phyloP scores from a whole-genome alignment of 2,329 filamentous ascomycete genomes.

The Pyrenophora graminea region DNA sequence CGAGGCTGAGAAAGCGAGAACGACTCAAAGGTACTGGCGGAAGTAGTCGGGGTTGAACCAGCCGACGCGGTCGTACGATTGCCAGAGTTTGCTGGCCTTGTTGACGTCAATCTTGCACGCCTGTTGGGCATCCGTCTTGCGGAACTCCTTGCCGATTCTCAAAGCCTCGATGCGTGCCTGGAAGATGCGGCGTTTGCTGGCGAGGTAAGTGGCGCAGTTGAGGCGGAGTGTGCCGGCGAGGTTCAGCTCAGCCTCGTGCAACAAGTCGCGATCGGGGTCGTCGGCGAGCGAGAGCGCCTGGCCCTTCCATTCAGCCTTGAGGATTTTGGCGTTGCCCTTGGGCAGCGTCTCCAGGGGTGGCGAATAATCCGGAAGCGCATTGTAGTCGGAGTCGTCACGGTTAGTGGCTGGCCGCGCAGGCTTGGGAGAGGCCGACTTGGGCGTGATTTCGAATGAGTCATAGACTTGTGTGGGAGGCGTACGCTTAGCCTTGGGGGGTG shows the following conservation, averaged over 20 bases:
- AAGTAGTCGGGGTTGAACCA: slow-evolving; percentile 70
- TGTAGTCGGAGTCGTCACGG: slow-evolving; percentile 82
- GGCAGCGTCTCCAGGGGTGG: slow-evolving; percentile 71
- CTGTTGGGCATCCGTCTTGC: slow-evolving; percentile 93
- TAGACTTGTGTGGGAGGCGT: slow-evolving; percentile 37
- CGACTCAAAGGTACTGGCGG: slow-evolving; percentile 47
- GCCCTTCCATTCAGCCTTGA: slow-evolving; percentile 89
- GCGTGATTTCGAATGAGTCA: slow-evolving; percentile 44
- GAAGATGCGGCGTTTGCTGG: slow-evolving; percentile 92
- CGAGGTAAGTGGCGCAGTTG: slow-evolving; percentile 85
- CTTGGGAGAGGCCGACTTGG: slow-evolving; percentile 41
- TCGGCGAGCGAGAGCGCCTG: slow-evolving; percentile 73
- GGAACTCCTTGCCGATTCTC: slow-evolving; percentile 76
- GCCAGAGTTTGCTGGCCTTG: slow-evolving; percentile 92
- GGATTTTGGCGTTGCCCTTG: slow-evolving; percentile 64
- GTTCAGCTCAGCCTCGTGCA: slow-evolving; percentile 77
- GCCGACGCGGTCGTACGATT: slow-evolving; percentile 81
- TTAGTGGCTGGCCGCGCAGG: slow-evolving; percentile 58
- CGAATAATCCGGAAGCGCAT: slow-evolving; percentile 70
- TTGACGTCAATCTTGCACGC: slow-evolving; percentile 99
- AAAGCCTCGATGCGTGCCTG: slow-evolving; percentile 70
- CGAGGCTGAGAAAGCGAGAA: neutral
- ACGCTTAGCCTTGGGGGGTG: slow-evolving; percentile 42
- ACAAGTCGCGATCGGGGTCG: slow-evolving; percentile 64
- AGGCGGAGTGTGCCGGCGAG: slow-evolving; percentile 80